A percentile compares a stretch with the other conserved stretches of the same genome.
These are phyloP conservation scores for Hygrophorus pudorinus DNA, from an alignment of 768 basidiomycete genomes.

Conservation along the genomic window DNA sequence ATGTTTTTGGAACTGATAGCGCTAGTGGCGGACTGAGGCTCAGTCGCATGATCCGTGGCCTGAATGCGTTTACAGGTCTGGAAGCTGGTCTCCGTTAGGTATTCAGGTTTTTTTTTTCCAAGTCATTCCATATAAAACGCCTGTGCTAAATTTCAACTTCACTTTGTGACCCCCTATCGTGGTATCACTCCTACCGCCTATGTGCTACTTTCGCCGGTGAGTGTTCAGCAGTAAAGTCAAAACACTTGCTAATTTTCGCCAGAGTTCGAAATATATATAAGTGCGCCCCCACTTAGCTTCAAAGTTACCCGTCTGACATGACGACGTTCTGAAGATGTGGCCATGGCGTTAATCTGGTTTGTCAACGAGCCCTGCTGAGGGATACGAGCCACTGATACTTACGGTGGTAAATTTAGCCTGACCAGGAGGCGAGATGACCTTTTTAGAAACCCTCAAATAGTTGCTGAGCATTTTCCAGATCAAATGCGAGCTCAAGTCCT, in stretches of 20 bases:
- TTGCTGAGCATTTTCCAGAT: constrained; percentile 31
- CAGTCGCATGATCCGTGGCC: too few relatives aligned
- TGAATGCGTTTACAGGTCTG: too few relatives aligned
- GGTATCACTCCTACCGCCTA: constrained; percentile 14
- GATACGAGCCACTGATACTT: neutral
- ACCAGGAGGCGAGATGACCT: constrained; percentile 38
- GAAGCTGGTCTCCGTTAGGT: too few relatives aligned
- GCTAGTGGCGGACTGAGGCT: too few relatives aligned
- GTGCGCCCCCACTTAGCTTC: constrained; percentile 23
- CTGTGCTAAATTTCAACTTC: neutral
- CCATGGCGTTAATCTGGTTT: constrained; percentile 41
- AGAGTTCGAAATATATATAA: constrained; percentile 51
- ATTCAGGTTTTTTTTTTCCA: too few relatives aligned
- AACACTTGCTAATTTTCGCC: constrained; percentile 12
- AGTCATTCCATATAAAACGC: neutral
- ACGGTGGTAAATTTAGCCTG: constrained; percentile 29
- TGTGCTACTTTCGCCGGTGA: constrained; percentile 58
- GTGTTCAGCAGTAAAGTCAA: constrained; percentile 11
- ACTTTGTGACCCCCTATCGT: constrained; percentile 2
- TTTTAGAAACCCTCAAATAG: neutral
- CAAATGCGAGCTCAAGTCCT: constrained; percentile 46
- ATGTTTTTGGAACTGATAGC: too few relatives aligned
- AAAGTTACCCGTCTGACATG: neutral
- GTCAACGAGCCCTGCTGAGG: constrained; percentile 8
- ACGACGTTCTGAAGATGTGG: constrained; percentile 34